Percentiles rank a stretch among this genome's conserved stretches.
These are phyloP conservation scores for Sclerotinia borealis DNA, from an alignment of 2,329 filamentous ascomycete species.

Conservation along the genomic window DNA sequence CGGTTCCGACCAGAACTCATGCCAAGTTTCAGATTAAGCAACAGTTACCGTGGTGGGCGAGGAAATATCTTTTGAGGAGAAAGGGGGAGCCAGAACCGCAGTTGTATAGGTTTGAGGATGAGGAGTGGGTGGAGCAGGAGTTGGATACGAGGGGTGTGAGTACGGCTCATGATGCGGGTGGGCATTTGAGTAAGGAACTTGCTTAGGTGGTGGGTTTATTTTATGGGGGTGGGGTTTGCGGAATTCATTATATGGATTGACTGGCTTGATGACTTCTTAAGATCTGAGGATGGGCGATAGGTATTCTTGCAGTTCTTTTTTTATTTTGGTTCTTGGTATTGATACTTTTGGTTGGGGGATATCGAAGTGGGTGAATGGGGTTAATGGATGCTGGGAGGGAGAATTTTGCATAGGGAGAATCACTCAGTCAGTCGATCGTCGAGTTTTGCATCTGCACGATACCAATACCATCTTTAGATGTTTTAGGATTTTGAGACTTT, in stretches of 20 bases:
- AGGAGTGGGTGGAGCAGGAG: conserved; percentile 3
- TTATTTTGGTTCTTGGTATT: too few species aligned
- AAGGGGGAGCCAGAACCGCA: conserved; percentile 29
- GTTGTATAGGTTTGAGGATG: conserved; percentile 13
- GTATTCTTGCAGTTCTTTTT: too few species aligned
- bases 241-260: not conserved
- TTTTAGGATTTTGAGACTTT: too few species aligned
- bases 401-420: too few species aligned
- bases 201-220: not conserved
- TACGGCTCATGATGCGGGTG: not conserved
- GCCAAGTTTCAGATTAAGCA: conserved; percentile 28
- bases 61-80: conserved; percentile 18
- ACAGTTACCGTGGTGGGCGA: conserved; percentile 25
- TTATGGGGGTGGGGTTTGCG: not conserved
- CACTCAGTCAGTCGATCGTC: too few species aligned
- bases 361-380: too few species aligned
- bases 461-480: too few species aligned
- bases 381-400: too few species aligned
- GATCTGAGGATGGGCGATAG: too few species aligned
- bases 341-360: too few species aligned
- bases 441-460: too few species aligned
- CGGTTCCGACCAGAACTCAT: conserved; percentile 28
- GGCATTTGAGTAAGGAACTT: not conserved
- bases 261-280: too few species aligned
- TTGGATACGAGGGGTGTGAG: not conserved